phyloP scores from a whole-genome alignment of 2,329 filamentous ascomycete species.

The Pseudogymnoascus sp. region DNA sequence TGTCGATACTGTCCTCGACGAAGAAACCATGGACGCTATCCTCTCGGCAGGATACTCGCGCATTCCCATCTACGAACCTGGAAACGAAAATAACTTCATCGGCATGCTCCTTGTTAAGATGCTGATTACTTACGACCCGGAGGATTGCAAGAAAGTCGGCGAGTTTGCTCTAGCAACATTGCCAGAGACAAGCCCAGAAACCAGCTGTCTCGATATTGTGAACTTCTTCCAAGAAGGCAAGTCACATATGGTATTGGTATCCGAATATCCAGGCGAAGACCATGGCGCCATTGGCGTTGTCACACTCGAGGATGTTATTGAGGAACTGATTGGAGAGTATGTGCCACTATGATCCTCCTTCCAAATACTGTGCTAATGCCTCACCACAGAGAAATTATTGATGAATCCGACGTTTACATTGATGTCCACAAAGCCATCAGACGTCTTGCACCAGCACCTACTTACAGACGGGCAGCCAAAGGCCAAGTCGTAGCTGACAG shows the following conservation, averaged over 20 bases:
- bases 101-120: constrained; percentile 99
- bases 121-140: constrained; percentile 95
- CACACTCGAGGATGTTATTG: constrained; percentile 95
- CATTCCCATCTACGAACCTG: constrained; percentile 86
- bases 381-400: constrained; percentile 79
- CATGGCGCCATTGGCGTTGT: constrained; percentile 88
- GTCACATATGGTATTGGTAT: constrained; percentile 96
- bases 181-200: constrained; percentile 89
- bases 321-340: constrained; percentile 95
- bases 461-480: constrained; percentile 30
- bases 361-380: constrained; percentile 22
- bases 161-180: constrained; percentile 92
- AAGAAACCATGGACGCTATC: constrained; percentile 90
- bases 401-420: constrained; percentile 96
- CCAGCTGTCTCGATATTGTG: constrained; percentile 94
- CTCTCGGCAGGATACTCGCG: constrained; percentile 90
- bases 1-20: constrained; percentile 88
- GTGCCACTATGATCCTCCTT: constrained; percentile 33
- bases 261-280: constrained; percentile 81
- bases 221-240: constrained; percentile 99
- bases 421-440: constrained; percentile 98
- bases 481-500: constrained; percentile 46
- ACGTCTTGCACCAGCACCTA: constrained; percentile 66
- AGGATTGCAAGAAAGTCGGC: constrained; percentile 78
- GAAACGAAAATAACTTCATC: constrained; percentile 81